Evolutionary conservation across 1,284 basidiomycete species (phyloP).

Genomic region (Microbotryum lychnidis-dioicae): DNA sequence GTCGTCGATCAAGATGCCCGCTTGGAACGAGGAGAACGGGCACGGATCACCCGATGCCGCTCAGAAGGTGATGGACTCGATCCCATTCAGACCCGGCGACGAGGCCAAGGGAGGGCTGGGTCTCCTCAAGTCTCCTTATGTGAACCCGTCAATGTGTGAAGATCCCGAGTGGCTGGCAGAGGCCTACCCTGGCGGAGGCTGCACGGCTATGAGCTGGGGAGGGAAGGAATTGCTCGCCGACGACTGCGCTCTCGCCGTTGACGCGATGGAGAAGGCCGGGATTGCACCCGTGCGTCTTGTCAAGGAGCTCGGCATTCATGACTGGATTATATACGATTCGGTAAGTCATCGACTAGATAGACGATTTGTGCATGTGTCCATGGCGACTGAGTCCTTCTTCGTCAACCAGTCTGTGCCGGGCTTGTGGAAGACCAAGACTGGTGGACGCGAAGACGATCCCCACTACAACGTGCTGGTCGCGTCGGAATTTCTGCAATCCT

Average conservation of each 20-base stretch:
- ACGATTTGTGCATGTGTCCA: background rate
- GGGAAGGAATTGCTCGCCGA: conserved; percentile 3
- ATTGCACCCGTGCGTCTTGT: background rate
- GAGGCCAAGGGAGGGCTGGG: background rate
- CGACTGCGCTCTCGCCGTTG: background rate
- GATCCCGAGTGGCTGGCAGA: background rate
- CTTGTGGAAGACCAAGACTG: conserved; percentile 1
- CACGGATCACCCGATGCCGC: background rate
- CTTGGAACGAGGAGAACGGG: background rate
- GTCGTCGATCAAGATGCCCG: conserved; percentile 1
- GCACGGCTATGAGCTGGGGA: conserved; percentile 1
- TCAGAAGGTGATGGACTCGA: background rate
- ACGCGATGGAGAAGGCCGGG: background rate
- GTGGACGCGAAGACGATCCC: background rate
- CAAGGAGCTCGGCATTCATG: conserved; percentile 1
- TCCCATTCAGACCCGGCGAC: too few relatives aligned
- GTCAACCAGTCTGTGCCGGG: background rate
- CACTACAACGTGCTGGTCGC: conserved; percentile 1
- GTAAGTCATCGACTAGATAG: background rate
- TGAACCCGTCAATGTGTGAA: background rate
- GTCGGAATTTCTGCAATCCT: background rate
- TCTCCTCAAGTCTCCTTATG: background rate
- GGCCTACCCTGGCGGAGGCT: background rate
- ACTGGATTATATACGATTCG: conserved; percentile 2
- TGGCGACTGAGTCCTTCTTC: background rate